These are phyloP conservation scores for Pichia sp. DNA, from an alignment of 1,139 yeast species.

Conservation along the genomic window DNA sequence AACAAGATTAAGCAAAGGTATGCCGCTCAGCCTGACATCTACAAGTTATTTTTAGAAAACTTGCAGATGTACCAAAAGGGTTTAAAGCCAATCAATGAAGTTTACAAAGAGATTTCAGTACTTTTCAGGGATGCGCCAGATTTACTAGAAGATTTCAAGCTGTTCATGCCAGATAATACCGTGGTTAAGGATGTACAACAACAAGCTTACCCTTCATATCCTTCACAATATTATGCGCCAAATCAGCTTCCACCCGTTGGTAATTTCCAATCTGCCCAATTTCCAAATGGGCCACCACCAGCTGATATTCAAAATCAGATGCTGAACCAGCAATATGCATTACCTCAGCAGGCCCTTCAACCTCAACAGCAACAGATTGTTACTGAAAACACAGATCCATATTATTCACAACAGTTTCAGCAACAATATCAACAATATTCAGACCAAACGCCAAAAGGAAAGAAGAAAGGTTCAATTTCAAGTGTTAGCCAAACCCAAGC, in stretches of 20 bases:
- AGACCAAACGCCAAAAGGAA: neutral
- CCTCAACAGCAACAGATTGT: conserved; percentile 6
- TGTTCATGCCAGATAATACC: conserved; percentile 87
- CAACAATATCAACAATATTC: conserved; percentile 10
- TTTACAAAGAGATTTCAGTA: conserved; percentile 84
- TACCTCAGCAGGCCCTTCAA: conserved; percentile 6
- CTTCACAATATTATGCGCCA: conserved; percentile 18
- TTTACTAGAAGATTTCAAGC: conserved; percentile 86
- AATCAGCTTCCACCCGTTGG: conserved; percentile 90
- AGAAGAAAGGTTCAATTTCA: conserved; percentile 7
- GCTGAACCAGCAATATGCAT: conserved; percentile 5
- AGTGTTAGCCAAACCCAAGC: conserved; percentile 10
- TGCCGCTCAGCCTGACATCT: conserved; percentile 90
- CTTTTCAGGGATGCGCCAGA: conserved; percentile 93
- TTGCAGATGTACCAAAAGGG: conserved; percentile 95
- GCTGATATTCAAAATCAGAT: neutral
- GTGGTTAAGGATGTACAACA: conserved; percentile 26
- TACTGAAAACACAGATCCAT: conserved; percentile 11
- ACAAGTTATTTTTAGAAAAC: conserved; percentile 89
- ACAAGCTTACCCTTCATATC: conserved; percentile 15
- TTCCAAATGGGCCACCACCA: conserved; percentile 26
- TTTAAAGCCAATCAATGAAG: conserved; percentile 91
- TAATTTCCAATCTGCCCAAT: conserved; percentile 77
- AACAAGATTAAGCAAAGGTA: conserved; percentile 92
- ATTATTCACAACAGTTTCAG: conserved; percentile 20